Evolutionary conservation across 139 green algal genomes (phyloP), one percentile per base, ranked within the genome.

Genomic region (Micractinium conductrix): DNA sequence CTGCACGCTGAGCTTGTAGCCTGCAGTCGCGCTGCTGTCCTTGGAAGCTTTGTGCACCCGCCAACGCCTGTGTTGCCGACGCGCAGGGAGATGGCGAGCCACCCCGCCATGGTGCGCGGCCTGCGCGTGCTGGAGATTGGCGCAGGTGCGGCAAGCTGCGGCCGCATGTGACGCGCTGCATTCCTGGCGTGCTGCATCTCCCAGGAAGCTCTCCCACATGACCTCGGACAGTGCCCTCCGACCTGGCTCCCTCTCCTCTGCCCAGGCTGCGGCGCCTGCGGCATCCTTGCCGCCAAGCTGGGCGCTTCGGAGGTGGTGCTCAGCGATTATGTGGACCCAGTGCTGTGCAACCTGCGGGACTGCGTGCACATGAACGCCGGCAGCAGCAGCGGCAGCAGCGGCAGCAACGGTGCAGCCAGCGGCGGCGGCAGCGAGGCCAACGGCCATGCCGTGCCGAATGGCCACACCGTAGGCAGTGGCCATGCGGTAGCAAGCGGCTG

Each of bases 81-180:
- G 53, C 2, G 53, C 72, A 82, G 80, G 80, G 80, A 85, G 67
- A 63, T 85, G 67, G 80, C 48, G 10, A 53, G 17, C 10, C 45
- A 94, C 28, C 90, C 88, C 38, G 75, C 65, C 8, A 78, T 95
- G 28, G 86, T 95, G 50, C 9, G 14, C 6, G 91, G 89, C 37
- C 71, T 78, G 30, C 28, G n/a, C 3, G 94, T 98, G 68, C 85
- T 98, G 73, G 95, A 98, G 86, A 88, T 98, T 63, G 95, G 95
- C 19, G 86, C 75, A n/a, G n/a, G n/a, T n/a, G n/a, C n/a, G n/a
- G n/a, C n/a, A n/a, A n/a, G n/a, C n/a, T n/a, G n/a, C n/a, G n/a
- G n/a, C n/a, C n/a, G n/a, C n/a, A n/a, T n/a, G n/a, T n/a, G n/a
- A n/a, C n/a, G n/a, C n/a, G n/a, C n/a, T n/a, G n/a, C n/a, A n/a